A percentile compares a stretch with the other conserved stretches of the same genome.
Conservation (phyloP, 768 basidiomycete genomes). For the Lactarius tabidus region DNA sequence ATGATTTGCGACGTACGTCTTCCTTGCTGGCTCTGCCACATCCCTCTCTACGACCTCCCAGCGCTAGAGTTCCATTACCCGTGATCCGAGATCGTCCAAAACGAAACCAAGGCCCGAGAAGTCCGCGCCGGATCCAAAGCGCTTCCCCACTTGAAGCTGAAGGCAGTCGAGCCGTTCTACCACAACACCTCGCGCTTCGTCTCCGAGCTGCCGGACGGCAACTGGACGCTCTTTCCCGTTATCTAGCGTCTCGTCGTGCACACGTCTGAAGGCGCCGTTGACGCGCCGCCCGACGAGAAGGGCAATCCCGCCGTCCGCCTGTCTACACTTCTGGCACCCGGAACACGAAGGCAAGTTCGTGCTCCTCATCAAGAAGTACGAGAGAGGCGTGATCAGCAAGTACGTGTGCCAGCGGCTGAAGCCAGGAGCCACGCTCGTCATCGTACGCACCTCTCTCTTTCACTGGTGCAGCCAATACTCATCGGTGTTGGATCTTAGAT, state of each 20-base stretch:
- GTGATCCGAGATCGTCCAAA: too few relatives aligned
- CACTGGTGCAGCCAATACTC: too few relatives aligned
- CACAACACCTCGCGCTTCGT: slow-evolving; percentile 87
- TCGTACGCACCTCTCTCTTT: slow-evolving; percentile 46
- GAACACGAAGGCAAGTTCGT: slow-evolving; percentile 70
- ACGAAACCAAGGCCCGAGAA: slow-evolving; percentile 45
- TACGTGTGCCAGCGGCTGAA: slow-evolving; percentile 69
- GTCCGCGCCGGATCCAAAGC: slow-evolving; percentile 69
- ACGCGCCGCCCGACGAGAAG: slow-evolving; percentile 56
- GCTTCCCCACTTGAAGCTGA: slow-evolving; percentile 78
- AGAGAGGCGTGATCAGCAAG: slow-evolving; percentile 79
- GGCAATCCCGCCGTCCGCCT: slow-evolving; percentile 87
- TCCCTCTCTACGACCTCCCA: slow-evolving; percentile 17
- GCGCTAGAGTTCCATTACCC: too few relatives aligned
- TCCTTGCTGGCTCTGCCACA: slow-evolving; percentile 38
- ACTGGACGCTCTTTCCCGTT: slow-evolving; percentile 73
- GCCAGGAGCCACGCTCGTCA: slow-evolving; percentile 73
- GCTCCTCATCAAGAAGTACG: slow-evolving; percentile 83
- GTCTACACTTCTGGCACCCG: slow-evolving; percentile 88
- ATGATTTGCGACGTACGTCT: slow-evolving; percentile 43
- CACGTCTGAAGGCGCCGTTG: slow-evolving; percentile 52
- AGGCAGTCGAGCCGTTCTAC: slow-evolving; percentile 82
- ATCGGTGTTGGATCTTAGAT: not conserved
- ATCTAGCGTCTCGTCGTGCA: slow-evolving; percentile 77
- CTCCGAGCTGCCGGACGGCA: slow-evolving; percentile 75